These are phyloP conservation scores for Hamigera avellanea DNA, from an alignment of 495 filamentous ascomycete species.

Conservation along the genomic window DNA sequence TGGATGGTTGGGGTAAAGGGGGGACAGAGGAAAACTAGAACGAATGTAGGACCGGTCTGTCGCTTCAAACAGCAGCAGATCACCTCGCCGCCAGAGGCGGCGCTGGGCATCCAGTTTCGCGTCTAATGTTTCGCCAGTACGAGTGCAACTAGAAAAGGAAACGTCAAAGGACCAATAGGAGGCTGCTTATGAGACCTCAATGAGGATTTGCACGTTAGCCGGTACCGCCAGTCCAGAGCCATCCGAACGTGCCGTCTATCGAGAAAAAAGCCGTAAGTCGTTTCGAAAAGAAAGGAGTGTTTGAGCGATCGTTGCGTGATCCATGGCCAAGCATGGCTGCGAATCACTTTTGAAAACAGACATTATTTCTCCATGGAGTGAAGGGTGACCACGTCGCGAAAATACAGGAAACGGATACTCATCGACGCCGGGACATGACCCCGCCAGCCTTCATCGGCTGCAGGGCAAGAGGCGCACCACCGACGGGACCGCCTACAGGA, in stretches of 20 bases:
- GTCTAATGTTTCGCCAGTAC: too few relatives aligned
- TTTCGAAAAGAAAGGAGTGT: constrained; percentile 7
- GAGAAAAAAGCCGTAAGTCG: constrained; percentile 4
- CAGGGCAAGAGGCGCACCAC: constrained; percentile 20
- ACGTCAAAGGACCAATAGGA: too few relatives aligned
- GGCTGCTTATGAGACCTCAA: not conserved
- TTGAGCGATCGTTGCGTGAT: not conserved
- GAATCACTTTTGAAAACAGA: not conserved
- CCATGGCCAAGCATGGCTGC: too few relatives aligned
- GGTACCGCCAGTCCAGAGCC: not conserved
- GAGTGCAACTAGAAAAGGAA: too few relatives aligned
- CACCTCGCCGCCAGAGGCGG: constrained; percentile 3
- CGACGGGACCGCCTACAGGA: constrained; percentile 33
- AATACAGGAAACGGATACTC: constrained; percentile 2
- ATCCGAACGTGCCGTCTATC: constrained; percentile 12
- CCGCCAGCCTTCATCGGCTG: constrained; percentile 36
- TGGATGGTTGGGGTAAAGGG: not conserved
- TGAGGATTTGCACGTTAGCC: constrained; percentile 1
- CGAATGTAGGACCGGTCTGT: not conserved
- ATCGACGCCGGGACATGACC: constrained; percentile 28
- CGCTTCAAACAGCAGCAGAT: not conserved
- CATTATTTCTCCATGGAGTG: not conserved
- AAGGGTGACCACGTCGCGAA: not conserved
- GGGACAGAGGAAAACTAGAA: not conserved
- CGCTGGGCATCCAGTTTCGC: too few relatives aligned